Percentiles rank a stretch among this genome's conserved stretches.
phyloP scores from a whole-genome alignment of 768 basidiomycete genomes.

The Auriculariales sp. region DNA sequence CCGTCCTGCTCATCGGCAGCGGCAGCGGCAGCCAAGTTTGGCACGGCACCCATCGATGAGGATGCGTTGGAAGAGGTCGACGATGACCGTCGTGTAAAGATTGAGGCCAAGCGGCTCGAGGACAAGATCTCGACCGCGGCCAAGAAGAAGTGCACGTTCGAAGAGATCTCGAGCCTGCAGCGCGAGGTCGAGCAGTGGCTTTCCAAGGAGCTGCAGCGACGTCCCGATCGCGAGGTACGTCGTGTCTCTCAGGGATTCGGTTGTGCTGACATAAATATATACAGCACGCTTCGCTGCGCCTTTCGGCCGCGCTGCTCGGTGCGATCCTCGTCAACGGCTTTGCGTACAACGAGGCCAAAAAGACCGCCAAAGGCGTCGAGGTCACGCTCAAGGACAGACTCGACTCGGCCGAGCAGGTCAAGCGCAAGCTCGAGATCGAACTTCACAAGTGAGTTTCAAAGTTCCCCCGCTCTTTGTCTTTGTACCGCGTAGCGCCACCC shows the following conservation, averaged over 20 bases:
- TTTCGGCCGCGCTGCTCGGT: constrained; percentile 65
- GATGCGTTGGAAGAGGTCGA: constrained; percentile 11
- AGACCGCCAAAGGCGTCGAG: constrained; percentile 49
- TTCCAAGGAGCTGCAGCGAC: constrained; percentile 34
- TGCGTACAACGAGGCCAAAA: constrained; percentile 65
- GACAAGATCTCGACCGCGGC: constrained; percentile 68
- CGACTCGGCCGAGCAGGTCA: constrained; percentile 44
- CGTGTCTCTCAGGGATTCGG: constrained; percentile 1
- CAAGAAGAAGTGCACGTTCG: constrained; percentile 75
- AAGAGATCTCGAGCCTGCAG: constrained; percentile 66
- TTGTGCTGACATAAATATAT: background rate
- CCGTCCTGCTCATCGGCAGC: constrained; percentile 42
- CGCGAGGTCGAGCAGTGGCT: constrained; percentile 71
- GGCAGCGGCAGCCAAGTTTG: constrained; percentile 30
- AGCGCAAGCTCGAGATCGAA: constrained; percentile 51
- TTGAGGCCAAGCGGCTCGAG: constrained; percentile 55
- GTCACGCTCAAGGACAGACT: constrained; percentile 45
- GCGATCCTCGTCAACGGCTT: constrained; percentile 74
- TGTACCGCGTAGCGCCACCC: background rate
- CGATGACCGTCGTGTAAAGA: constrained; percentile 8
- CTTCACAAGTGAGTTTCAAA: constrained; percentile 44
- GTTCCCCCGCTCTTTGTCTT: background rate
- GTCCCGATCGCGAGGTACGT: constrained; percentile 46
- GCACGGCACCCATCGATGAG: constrained; percentile 19
- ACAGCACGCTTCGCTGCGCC: constrained; percentile 51